These are phyloP conservation scores for Exserohilum turcica DNA, from an alignment of 2,329 filamentous ascomycete species.

Conservation along the genomic window DNA sequence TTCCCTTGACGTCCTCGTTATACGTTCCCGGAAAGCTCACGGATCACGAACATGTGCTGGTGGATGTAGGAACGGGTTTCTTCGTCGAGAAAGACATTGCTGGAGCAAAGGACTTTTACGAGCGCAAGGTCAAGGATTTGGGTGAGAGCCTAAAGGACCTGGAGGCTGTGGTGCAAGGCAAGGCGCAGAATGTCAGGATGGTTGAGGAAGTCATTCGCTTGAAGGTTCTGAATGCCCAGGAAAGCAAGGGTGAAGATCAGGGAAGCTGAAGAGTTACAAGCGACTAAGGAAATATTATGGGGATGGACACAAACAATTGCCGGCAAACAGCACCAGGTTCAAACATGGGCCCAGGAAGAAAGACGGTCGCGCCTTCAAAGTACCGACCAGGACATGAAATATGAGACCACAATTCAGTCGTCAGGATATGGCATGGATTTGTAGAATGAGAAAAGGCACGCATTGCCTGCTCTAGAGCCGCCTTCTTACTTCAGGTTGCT, in stretches of 20 bases:
- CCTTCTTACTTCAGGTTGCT: background rate
- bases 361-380: background rate
- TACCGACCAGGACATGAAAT: background rate
- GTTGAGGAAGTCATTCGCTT: conserved; percentile 74
- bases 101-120: conserved; percentile 70
- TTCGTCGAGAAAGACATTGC: conserved; percentile 81
- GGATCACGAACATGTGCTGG: conserved; percentile 56
- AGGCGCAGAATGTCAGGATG: conserved; percentile 81
- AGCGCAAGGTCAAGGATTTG: conserved; percentile 69
- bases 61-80: conserved; percentile 93
- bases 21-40: conserved; percentile 87
- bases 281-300: background rate
- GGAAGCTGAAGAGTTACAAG: conserved; percentile 20
- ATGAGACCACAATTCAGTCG: background rate
- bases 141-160: conserved; percentile 68
- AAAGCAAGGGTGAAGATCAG: conserved; percentile 31
- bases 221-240: conserved; percentile 45
- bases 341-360: background rate
- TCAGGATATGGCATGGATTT: background rate
- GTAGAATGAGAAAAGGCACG: background rate
- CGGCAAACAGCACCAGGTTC: background rate
- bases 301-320: background rate
- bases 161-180: conserved; percentile 71
- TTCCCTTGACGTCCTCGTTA: conserved; percentile 92
- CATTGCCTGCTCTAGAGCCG: background rate